Evolutionary conservation across 371 early-diverging fungal genomes (phyloP).

Genomic region (Haplosporangium sp.): DNA sequence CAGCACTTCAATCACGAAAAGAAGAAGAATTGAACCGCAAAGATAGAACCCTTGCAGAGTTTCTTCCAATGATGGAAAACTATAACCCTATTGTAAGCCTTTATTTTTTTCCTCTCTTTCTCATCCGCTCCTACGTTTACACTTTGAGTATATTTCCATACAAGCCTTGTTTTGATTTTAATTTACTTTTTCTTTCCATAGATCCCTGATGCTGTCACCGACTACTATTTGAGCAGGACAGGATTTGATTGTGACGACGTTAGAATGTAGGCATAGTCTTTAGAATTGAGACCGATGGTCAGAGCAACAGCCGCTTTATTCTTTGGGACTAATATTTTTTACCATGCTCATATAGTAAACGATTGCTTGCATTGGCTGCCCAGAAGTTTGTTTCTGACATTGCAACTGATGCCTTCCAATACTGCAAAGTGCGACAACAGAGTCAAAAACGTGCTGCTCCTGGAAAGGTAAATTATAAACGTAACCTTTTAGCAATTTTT

Average conservation of each 20-base stretch:
- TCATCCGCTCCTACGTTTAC: too few relatives aligned
- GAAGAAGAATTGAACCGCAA: slow-evolving; percentile 64
- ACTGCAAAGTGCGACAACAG: slow-evolving; percentile 89
- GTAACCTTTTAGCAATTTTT: background rate
- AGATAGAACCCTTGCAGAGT: slow-evolving; percentile 85
- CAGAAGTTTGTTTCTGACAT: slow-evolving; percentile 97
- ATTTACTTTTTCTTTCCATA: slow-evolving; percentile 33
- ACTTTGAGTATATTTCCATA: background rate
- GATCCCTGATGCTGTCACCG: slow-evolving; percentile 98
- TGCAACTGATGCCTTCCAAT: slow-evolving; percentile 94
- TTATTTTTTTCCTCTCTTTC: too few relatives aligned
- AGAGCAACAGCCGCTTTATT: too few relatives aligned
- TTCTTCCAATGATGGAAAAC: slow-evolving; percentile 88
- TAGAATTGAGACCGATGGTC: background rate
- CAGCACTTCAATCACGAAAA: slow-evolving; percentile 53
- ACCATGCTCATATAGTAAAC: slow-evolving; percentile 69
- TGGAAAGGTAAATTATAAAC: slow-evolving; percentile 42
- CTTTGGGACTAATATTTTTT: background rate
- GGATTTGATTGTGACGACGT: slow-evolving; percentile 96
- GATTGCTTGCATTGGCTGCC: slow-evolving; percentile 90
- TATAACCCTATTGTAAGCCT: slow-evolving; percentile 84
- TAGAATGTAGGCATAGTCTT: slow-evolving; percentile 71
- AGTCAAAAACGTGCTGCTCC: slow-evolving; percentile 58
- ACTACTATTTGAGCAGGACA: slow-evolving; percentile 92
- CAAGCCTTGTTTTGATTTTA: background rate